Evolutionary conservation across 495 filamentous ascomycete genomes (phyloP), one percentile per base, ranked within the genome.

Genomic region (Trypethelium eluteriae): DNA sequence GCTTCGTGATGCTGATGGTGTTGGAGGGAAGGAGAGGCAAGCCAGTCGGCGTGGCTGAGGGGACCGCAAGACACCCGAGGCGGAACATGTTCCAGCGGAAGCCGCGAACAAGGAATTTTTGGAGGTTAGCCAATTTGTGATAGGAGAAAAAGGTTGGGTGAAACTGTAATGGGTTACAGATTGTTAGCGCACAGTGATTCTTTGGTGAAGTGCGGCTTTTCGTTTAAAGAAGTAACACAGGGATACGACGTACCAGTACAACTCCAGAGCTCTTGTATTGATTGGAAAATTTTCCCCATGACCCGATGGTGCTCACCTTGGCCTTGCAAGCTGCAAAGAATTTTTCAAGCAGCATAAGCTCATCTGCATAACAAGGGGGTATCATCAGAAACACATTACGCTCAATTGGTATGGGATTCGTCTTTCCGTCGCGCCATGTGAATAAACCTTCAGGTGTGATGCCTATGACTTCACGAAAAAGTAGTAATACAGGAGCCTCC

Each of bases 311-410:
- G 7, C 36, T 5, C 5, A 59, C 53, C 36, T 59, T 59, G 34
- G 53, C 53, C 36, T 59, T 59, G 2, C 53, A 59, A 12, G 62
- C 64, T 41, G 66, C 56, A 50, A 72, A 70, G 47, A 34, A 56
- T 5, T 66, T 62, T 9, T 25, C 38, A 3, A 72, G 66, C 5
- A 70, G 18, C 16, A 35, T 10, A 39, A 70, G n/a, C 61, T 72
- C 70, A 2, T 39, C 59, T 14, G 35, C 39, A 18, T 53, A 61
- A 3, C 61, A 32, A 4, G 62, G 11, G 4, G 66, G 63, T 46
- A 62, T 63, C 10, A 65, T 64, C 5, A 71, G 39, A 47, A 71
- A 71, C 10, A 71, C 66, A 7, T 47, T 59, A 10, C 32, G 53
- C 25, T 59, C 53, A 32, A 59, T 59, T 35, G 18, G 5, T 36